Percentiles rank a stretch among this genome's conserved stretches.
Evolutionary conservation across 805 yeast species (phyloP).

Genomic region (Yarrowia deformans): DNA sequence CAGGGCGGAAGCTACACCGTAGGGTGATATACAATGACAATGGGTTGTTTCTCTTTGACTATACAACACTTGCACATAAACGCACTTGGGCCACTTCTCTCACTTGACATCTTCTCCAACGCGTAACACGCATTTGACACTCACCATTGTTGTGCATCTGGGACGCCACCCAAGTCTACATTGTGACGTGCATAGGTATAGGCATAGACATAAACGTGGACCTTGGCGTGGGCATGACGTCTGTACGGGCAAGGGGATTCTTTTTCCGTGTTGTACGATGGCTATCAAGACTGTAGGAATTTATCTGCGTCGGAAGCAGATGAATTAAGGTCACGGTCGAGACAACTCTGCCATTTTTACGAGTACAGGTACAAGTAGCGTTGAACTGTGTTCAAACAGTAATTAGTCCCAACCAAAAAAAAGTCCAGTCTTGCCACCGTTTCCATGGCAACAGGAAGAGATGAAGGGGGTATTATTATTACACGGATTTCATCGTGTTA

Average conservation of each 20-base stretch:
- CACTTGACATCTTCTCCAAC: too few relatives aligned
- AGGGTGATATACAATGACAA: too few relatives aligned
- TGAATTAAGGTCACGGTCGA: too few relatives aligned
- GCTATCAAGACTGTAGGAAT: conserved; percentile 4
- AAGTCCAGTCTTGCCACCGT: background rate
- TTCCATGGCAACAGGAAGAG: background rate
- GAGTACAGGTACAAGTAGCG: too few relatives aligned
- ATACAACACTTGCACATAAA: background rate
- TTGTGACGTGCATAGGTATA: conserved; percentile 28
- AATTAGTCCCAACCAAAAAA: background rate
- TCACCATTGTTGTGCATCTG: conserved; percentile 4
- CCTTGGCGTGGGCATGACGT: conserved; percentile 1
- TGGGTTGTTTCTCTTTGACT: too few relatives aligned
- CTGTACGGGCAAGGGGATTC: background rate
- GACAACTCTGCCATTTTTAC: too few relatives aligned
- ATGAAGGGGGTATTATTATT: background rate
- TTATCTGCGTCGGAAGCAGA: background rate
- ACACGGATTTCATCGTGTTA: background rate
- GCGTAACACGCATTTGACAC: conserved; percentile 6
- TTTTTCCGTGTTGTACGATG: background rate
- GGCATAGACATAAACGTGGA: background rate
- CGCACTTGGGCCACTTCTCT: background rate
- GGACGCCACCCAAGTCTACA: conserved; percentile 19
- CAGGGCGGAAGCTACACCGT: too few relatives aligned
- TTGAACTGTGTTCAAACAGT: too few relatives aligned